Evolutionary conservation across 2,329 filamentous ascomycete genomes (phyloP), one percentile per base, ranked within the genome.

Genomic region (Westerdykella ornata): DNA sequence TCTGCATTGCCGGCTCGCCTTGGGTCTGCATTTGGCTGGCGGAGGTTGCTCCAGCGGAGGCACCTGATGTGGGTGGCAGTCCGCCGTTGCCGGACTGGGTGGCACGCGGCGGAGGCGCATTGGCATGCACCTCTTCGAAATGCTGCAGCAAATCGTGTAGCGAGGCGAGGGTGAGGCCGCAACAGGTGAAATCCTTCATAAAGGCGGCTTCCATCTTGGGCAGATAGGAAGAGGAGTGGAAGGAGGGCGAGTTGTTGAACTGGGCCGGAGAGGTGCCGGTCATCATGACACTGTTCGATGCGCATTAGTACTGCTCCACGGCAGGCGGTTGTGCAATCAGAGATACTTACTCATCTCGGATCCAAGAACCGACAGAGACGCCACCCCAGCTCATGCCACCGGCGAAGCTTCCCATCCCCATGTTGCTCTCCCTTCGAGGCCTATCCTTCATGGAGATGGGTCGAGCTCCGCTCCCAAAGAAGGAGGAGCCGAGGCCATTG

Each of bases 321-420:
- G 33, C 37, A 14, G 33, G 28, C 37, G 30, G n/a, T 35, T 26
- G 31, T 41, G 37, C 39, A 41, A 39, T 13, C 34, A 15, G 35
- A 40, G 39, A 37, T 41, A 83, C 90, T 81, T 81, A 98, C 92
- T 98, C 92, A 71, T 98, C 90, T 67, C 87, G 79, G 67, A 98
- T 92, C 75, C 94, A 97, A 61, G 90, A 97, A 48, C 90, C 90
- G 51, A 97, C 87, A 7, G 90, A 97, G 46, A 95, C 81, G 51
- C 89, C 90, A 62, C 90, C 90, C 89, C 90, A 98, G 68, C 89
- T 96, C 82, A 95, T 88, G 56, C 90, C 89, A 49, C 82, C 84
- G 38, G 77, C 71, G 46, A 82, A 67, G 60, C 78, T 81, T 52
- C 78, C 75, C 46, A 74, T 73, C 45, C 78, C 76, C 42, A 76